A percentile compares a stretch with the other conserved stretches of the same genome.
Conservation (phyloP, 2,329 filamentous ascomycete species). For the Penicillium oxalicum region DNA sequence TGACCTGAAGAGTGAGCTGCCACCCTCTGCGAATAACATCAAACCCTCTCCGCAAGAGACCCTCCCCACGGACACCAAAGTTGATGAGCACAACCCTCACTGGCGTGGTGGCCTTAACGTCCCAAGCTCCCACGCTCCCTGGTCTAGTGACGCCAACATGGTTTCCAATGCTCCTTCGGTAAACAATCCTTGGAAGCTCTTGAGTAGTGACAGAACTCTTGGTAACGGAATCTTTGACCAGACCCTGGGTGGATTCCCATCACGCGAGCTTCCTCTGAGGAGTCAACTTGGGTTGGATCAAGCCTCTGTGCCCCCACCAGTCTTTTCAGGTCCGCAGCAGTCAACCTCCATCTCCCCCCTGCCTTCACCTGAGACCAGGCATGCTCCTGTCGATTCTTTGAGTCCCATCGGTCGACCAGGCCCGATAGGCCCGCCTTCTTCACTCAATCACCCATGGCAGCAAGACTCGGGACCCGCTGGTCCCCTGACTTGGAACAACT, state of each 20-base stretch:
- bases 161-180: constrained; percentile 28
- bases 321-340: constrained; percentile 32
- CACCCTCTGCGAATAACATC: background rate
- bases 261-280: constrained; percentile 40
- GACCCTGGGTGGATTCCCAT: constrained; percentile 44
- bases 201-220: constrained; percentile 51
- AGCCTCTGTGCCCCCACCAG: constrained; percentile 29
- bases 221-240: constrained; percentile 60
- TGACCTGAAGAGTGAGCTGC: constrained; percentile 23
- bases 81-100: constrained; percentile 31
- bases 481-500: constrained; percentile 41
- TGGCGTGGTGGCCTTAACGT: constrained; percentile 37
- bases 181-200: constrained; percentile 55
- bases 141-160: constrained; percentile 34
- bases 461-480: constrained; percentile 23
- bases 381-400: constrained; percentile 34
- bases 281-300: constrained; percentile 38
- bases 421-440: constrained; percentile 43
- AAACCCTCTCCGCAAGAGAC: constrained; percentile 17
- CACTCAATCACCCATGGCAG: constrained; percentile 30
- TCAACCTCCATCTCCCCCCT: constrained; percentile 30
- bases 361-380: constrained; percentile 36
- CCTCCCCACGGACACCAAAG: constrained; percentile 21
- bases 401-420: constrained; percentile 39
- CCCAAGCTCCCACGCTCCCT: constrained; percentile 33